These are phyloP conservation scores for Dothideomycetes sp. DNA, from an alignment of 2,329 filamentous ascomycete species.

Conservation along the genomic window DNA sequence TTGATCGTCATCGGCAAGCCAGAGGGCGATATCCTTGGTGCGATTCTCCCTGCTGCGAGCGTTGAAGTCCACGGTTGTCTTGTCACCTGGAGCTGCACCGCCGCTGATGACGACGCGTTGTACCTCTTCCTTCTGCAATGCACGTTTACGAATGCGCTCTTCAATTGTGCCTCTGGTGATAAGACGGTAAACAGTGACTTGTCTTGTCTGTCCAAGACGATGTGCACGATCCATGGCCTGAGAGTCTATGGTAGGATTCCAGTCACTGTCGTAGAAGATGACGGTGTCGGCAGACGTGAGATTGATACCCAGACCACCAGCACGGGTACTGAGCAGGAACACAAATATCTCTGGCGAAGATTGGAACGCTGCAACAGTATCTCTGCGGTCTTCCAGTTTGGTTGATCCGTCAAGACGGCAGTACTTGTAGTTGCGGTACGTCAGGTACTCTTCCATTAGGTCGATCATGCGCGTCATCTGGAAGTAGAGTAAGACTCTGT, in stretches of 20 bases:
- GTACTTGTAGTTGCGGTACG: constrained; percentile 98
- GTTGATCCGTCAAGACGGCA: constrained; percentile 93
- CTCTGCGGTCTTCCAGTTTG: constrained; percentile 90
- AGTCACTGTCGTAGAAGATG: constrained; percentile 99
- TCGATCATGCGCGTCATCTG: constrained; percentile 99
- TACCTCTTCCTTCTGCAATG: constrained; percentile 96
- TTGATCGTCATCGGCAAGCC: constrained; percentile 95
- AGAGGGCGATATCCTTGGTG: constrained; percentile 97
- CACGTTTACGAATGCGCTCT: constrained; percentile 93
- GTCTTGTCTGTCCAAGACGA: constrained; percentile 87
- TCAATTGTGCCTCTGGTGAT: constrained; percentile 96
- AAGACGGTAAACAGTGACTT: constrained; percentile 94
- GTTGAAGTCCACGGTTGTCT: constrained; percentile 74
- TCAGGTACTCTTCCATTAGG: constrained; percentile 96
- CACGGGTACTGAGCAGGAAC: constrained; percentile 89
- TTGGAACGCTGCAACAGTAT: constrained; percentile 95
- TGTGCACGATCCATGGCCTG: constrained; percentile 99
- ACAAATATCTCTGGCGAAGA: constrained; percentile 90
- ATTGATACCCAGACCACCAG: constrained; percentile 96
- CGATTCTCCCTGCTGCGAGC: constrained; percentile 82
- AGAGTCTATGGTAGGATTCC: constrained; percentile 97
- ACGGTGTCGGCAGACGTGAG: constrained; percentile 93
- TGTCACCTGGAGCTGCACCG: constrained; percentile 50
- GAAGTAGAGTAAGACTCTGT: constrained; percentile 96
- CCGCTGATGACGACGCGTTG: constrained; percentile 94